Evolutionary conservation across 2,329 filamentous ascomycete genomes (phyloP).

Genomic region (Scedosporium apiospermum): DNA sequence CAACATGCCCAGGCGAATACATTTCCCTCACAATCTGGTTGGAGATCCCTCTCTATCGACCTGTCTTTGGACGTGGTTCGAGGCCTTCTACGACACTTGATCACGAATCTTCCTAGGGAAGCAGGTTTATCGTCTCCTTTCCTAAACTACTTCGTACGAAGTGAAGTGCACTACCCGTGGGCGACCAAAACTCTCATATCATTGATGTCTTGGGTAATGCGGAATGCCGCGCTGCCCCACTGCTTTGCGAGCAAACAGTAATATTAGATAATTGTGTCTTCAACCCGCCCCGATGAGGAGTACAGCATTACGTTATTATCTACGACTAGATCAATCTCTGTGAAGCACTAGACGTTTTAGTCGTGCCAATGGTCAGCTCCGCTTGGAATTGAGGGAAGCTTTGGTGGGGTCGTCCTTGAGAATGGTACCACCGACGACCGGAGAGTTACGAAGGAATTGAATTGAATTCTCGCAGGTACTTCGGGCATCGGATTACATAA

Average conservation of each 20-base stretch:
- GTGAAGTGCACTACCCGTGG: background rate
- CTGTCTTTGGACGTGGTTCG: too few relatives aligned
- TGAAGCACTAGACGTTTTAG: background rate
- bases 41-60: too few relatives aligned
- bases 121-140: too few relatives aligned
- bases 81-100: background rate
- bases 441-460: background rate
- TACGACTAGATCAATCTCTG: background rate
- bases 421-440: background rate
- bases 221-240: background rate
- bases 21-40: background rate
- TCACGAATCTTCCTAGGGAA: too few relatives aligned
- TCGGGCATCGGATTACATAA: background rate
- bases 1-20: background rate
- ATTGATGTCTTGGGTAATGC: background rate
- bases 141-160: too few relatives aligned
- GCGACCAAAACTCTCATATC: background rate
- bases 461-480: too few relatives aligned
- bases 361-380: background rate
- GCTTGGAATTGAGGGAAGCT: background rate
- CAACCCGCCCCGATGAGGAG: background rate
- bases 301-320: slow-evolving; percentile 1
- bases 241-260: background rate
- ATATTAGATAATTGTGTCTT: background rate
- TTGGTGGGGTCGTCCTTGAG: background rate